Evolutionary conservation across 139 green algal species (phyloP).

Genomic region (Zygnema cylindricum): DNA sequence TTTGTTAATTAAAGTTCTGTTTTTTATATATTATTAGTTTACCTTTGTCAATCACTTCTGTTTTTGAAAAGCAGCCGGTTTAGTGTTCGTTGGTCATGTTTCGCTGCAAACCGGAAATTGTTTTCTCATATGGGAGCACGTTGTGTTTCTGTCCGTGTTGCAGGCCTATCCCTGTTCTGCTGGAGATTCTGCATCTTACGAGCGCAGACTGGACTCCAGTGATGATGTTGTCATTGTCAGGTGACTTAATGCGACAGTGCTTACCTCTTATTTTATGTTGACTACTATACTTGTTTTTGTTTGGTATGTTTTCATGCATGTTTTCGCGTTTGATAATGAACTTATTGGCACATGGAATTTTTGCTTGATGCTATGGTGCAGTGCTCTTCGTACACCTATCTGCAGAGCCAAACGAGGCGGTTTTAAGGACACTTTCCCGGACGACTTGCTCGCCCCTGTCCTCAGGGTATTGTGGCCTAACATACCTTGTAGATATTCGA

Average conservation of each 20-base stretch:
- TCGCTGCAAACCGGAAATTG: not conserved
- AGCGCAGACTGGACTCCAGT: constrained; percentile 63
- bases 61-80: not conserved
- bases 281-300: not conserved
- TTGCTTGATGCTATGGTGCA: constrained; percentile 72
- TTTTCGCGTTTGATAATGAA: constrained; percentile 15
- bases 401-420: constrained; percentile 88
- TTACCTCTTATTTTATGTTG: not conserved
- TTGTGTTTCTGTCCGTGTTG: constrained; percentile 12
- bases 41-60: not conserved
- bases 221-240: constrained; percentile 55
- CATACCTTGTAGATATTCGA: too few species aligned
- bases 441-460: constrained; percentile 84
- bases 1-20: not conserved
- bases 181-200: constrained; percentile 86
- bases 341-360: not conserved
- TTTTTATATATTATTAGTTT: not conserved
- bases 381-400: constrained; percentile 85
- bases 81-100: too few species aligned
- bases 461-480: constrained; percentile 41
- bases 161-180: constrained; percentile 72
- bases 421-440: constrained; percentile 88
- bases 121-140: not conserved
- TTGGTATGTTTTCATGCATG: constrained; percentile 11
- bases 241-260: constrained; percentile 47